phyloP scores from a whole-genome alignment of 257 asterid genomes.

The Rauvolfia tetraphylla region DNA sequence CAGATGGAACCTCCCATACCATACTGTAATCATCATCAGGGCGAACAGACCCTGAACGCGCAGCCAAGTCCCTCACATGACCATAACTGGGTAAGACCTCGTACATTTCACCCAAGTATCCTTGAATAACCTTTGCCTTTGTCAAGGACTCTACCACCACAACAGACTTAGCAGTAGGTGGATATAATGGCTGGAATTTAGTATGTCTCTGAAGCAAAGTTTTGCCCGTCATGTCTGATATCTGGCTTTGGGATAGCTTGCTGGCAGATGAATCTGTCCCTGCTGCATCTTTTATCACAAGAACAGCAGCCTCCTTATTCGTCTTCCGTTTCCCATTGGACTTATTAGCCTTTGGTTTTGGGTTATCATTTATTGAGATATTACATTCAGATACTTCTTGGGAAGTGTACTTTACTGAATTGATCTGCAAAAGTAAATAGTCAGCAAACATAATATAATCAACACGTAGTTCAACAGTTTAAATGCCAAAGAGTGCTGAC shows the following conservation, averaged over 20 bases:
- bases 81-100: constrained; percentile 95
- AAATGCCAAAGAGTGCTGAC: constrained; percentile 35
- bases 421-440: constrained; percentile 39
- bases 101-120: constrained; percentile 90
- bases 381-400: constrained; percentile 33
- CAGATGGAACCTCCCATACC: constrained; percentile 97
- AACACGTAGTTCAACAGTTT: constrained; percentile 16
- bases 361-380: constrained; percentile 28
- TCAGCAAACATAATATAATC: constrained; percentile 27
- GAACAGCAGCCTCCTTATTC: constrained; percentile 25
- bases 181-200: constrained; percentile 62
- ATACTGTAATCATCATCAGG: constrained; percentile 95
- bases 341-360: constrained; percentile 31
- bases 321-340: constrained; percentile 39
- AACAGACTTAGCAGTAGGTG: constrained; percentile 68
- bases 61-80: constrained; percentile 96
- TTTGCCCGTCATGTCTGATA: constrained; percentile 25
- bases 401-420: constrained; percentile 23
- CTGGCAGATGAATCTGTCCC: constrained; percentile 24
- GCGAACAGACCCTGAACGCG: constrained; percentile 92
- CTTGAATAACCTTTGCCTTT: constrained; percentile 90
- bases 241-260: constrained; percentile 25
- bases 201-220: constrained; percentile 30
- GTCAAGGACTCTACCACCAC: constrained; percentile 84
- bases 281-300: constrained; percentile 25